phyloP scores from a whole-genome alignment of 2,329 filamentous ascomycete species.

The Cyanodermella asteris region DNA sequence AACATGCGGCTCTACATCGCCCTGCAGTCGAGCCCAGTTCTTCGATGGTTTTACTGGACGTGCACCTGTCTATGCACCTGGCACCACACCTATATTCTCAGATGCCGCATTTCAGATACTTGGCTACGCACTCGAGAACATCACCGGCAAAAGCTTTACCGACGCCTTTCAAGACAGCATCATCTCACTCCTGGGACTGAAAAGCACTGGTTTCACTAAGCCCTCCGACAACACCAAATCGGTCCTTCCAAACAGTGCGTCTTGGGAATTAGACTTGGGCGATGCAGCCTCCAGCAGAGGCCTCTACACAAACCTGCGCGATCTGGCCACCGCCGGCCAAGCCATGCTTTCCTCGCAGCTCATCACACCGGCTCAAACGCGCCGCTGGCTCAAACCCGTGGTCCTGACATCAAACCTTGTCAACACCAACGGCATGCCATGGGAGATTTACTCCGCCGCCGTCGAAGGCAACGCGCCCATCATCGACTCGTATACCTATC shows the following conservation, averaged over 20 bases:
- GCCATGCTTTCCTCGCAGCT: constrained; percentile 23
- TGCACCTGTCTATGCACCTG: constrained; percentile 3
- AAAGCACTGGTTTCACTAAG: background rate
- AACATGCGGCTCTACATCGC: too few relatives aligned
- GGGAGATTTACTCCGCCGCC: constrained; percentile 24
- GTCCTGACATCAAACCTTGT: constrained; percentile 17
- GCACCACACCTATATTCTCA: constrained; percentile 15
- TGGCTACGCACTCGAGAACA: constrained; percentile 18
- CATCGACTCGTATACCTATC: constrained; percentile 5
- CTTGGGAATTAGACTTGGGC: background rate
- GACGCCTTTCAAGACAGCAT: constrained; percentile 19
- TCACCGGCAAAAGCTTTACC: constrained; percentile 15
- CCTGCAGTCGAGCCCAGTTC: too few relatives aligned
- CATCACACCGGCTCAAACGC: constrained; percentile 18
- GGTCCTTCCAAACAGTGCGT: background rate
- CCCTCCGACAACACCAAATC: constrained; percentile 1
- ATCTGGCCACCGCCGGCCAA: constrained; percentile 20
- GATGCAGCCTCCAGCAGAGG: constrained; percentile 11
- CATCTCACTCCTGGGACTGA: constrained; percentile 13
- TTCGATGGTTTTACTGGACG: background rate
- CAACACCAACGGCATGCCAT: constrained; percentile 22
- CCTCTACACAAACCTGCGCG: constrained; percentile 20
- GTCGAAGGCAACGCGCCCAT: background rate
- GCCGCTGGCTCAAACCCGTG: constrained; percentile 24
- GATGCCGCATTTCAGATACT: constrained; percentile 21